Percentiles rank a stretch among this genome's conserved stretches.
These are phyloP conservation scores for Dactylorhiza incarnata DNA, from an alignment of 106 monocot species.

Conservation along the genomic window DNA sequence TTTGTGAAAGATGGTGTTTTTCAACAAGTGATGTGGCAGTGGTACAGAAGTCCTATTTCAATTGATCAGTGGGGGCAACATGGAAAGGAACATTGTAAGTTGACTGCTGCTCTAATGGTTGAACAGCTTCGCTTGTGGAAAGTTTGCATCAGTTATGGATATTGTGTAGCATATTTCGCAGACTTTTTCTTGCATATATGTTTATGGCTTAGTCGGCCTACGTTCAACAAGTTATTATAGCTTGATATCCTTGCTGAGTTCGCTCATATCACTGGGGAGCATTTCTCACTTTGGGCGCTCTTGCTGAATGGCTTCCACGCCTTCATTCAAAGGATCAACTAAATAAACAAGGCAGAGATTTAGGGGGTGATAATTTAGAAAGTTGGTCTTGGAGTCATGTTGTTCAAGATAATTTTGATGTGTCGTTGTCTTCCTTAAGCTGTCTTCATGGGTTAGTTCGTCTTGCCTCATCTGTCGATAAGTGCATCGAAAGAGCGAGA, in stretches of 20 bases:
- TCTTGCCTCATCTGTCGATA: conserved; percentile 44
- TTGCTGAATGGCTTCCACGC: conserved; percentile 60
- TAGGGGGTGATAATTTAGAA: conserved; percentile 30
- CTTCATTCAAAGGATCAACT: conserved; percentile 66
- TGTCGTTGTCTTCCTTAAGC: conserved; percentile 47
- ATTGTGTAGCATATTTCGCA: conserved; percentile 60
- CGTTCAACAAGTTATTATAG: conserved; percentile 51
- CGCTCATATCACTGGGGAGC: conserved; percentile 49
- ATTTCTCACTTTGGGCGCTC: conserved; percentile 57
- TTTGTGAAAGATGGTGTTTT: conserved; percentile 69
- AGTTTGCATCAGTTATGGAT: conserved; percentile 76
- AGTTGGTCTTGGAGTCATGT: conserved; percentile 83
- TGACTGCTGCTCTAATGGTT: conserved; percentile 54
- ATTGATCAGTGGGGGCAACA: conserved; percentile 62
- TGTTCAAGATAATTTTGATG: conserved; percentile 31
- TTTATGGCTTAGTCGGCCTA: conserved; percentile 60
- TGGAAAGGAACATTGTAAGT: conserved; percentile 61
- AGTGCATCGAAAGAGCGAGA: conserved; percentile 49
- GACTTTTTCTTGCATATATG: conserved; percentile 85
- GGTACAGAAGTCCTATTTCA: conserved; percentile 46
- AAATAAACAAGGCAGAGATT: conserved; percentile 13
- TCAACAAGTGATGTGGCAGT: conserved; percentile 66
- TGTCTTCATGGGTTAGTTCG: conserved; percentile 65
- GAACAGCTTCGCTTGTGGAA: conserved; percentile 90
- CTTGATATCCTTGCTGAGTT: conserved; percentile 62